phyloP scores from a whole-genome alignment of 805 yeast genomes.

The Monosporozyma servazzii region DNA sequence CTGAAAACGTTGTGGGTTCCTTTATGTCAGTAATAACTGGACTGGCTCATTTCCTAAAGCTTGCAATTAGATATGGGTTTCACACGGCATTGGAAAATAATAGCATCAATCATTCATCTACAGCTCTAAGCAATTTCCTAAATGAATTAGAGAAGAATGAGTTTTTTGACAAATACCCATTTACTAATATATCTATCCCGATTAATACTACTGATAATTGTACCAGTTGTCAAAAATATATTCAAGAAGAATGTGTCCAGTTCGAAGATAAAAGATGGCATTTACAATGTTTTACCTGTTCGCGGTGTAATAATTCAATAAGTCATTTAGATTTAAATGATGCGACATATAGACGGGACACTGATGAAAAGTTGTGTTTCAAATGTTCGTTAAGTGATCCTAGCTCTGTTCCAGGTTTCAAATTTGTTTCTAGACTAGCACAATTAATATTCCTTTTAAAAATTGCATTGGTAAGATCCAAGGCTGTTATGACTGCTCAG shows the following conservation, averaged over 20 bases:
- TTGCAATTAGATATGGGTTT: slow-evolving; percentile 73
- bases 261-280: slow-evolving; percentile 74
- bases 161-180: slow-evolving; percentile 27
- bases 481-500: slow-evolving; percentile 44
- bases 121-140: slow-evolving; percentile 56
- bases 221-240: slow-evolving; percentile 56
- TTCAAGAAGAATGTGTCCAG: slow-evolving; percentile 73
- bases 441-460: slow-evolving; percentile 72
- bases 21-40: slow-evolving; percentile 78
- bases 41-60: slow-evolving; percentile 83
- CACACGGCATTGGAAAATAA: slow-evolving; percentile 65
- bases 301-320: slow-evolving; percentile 42
- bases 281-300: slow-evolving; percentile 58
- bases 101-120: slow-evolving; percentile 45
- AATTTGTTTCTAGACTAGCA: slow-evolving; percentile 52
- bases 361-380: slow-evolving; percentile 40
- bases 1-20: slow-evolving; percentile 39
- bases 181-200: slow-evolving; percentile 39
- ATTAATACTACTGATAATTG: slow-evolving; percentile 70
- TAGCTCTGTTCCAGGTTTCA: slow-evolving; percentile 46
- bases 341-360: slow-evolving; percentile 32
- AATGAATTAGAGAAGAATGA: slow-evolving; percentile 43
- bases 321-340: slow-evolving; percentile 35
- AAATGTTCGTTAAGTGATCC: slow-evolving; percentile 49
- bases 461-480: slow-evolving; percentile 74